Evolutionary conservation across 108 stramenopile genomes (phyloP).

Genomic region (Fragilariopsis cylindrus): DNA sequence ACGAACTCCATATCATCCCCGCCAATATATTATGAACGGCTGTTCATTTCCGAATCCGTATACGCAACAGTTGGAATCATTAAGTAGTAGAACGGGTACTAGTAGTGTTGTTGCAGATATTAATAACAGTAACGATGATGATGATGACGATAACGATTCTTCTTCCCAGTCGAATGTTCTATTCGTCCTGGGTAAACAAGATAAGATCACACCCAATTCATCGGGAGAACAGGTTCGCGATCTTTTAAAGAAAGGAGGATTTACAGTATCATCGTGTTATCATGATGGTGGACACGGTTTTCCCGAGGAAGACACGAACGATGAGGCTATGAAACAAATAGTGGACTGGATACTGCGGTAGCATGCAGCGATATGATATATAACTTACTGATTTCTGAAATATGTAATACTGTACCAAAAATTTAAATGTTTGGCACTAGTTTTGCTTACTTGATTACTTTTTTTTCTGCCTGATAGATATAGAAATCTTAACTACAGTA

Average conservation of each 20-base stretch:
- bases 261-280: constrained; percentile 48
- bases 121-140: neutral
- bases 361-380: too few species aligned
- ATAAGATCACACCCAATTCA: constrained; percentile 70
- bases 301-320: constrained; percentile 36
- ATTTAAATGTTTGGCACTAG: too few species aligned
- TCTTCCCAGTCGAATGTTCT: constrained; percentile 31
- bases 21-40: constrained; percentile 76
- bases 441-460: too few species aligned
- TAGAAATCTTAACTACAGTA: too few species aligned
- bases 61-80: constrained; percentile 30
- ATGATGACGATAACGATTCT: neutral
- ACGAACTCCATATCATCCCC: constrained; percentile 31
- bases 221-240: constrained; percentile 57
- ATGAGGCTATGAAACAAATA: constrained; percentile 26
- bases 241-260: constrained; percentile 37
- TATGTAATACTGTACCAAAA: too few species aligned
- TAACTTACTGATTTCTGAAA: too few species aligned
- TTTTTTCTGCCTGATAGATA: too few species aligned
- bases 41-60: constrained; percentile 80
- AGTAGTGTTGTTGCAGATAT: neutral
- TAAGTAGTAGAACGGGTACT: neutral
- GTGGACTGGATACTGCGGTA: constrained; percentile 20
- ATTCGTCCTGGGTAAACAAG: constrained; percentile 63
- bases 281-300: constrained; percentile 76